These are phyloP conservation scores for Botrytis cinerea DNA, from an alignment of 2,329 filamentous ascomycete species.

Conservation along the genomic window DNA sequence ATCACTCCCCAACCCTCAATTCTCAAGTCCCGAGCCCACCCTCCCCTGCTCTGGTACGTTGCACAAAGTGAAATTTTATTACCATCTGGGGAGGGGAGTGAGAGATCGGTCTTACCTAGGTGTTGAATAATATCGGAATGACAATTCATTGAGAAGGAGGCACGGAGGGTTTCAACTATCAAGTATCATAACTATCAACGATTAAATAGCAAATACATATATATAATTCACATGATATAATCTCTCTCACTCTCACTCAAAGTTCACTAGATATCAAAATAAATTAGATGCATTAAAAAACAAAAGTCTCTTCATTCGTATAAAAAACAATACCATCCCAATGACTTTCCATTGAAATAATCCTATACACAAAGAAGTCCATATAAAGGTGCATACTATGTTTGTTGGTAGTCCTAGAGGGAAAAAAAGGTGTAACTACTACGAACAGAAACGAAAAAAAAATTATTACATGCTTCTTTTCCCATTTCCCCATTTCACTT, in stretches of 20 bases:
- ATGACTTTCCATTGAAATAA: conserved; percentile 27
- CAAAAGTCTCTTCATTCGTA: conserved; percentile 15
- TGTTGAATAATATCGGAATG: too few species aligned
- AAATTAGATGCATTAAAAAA: conserved; percentile 11
- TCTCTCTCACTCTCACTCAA: neutral
- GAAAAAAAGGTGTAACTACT: conserved; percentile 29
- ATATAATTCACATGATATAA: neutral
- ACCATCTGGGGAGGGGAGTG: too few species aligned
- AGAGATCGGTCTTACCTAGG: too few species aligned
- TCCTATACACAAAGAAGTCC: conserved; percentile 32
- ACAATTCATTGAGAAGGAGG: neutral
- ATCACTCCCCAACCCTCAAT: too few species aligned
- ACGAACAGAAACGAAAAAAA: conserved; percentile 29
- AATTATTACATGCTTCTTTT: conserved; percentile 35
- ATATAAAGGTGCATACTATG: neutral
- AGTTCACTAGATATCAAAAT: neutral
- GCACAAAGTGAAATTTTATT: too few species aligned
- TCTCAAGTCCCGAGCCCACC: too few species aligned
- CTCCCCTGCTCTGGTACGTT: too few species aligned
- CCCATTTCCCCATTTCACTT: conserved; percentile 22
- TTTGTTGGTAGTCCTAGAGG: neutral
- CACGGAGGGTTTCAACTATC: neutral
- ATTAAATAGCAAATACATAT: neutral
- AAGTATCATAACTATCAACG: too few species aligned
- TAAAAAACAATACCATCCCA: conserved; percentile 20